phyloP scores from a whole-genome alignment of 139 green algal species.

The Haematococcus lacustris region DNA sequence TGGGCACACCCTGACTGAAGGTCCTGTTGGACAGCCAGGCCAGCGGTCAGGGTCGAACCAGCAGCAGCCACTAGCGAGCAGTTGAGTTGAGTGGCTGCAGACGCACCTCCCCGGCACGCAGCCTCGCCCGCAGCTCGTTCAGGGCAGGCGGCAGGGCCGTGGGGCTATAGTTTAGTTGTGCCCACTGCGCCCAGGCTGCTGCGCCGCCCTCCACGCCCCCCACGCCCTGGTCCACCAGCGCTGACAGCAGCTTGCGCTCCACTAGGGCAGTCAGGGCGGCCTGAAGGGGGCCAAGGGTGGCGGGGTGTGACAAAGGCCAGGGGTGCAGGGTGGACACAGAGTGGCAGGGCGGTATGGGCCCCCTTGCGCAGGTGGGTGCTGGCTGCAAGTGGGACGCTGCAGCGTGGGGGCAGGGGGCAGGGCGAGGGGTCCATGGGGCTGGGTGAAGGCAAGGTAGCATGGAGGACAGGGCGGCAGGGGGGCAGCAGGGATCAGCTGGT shows the following conservation, averaged over 20 bases:
- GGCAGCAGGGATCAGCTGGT: too few relatives aligned
- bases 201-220: not conserved
- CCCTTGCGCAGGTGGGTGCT: too few relatives aligned
- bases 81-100: constrained; percentile 26
- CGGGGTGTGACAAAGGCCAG: too few relatives aligned
- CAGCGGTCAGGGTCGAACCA: not conserved
- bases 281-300: too few relatives aligned
- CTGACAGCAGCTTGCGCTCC: constrained; percentile 11
- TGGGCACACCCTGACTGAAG: not conserved
- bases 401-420: too few relatives aligned
- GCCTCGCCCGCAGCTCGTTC: constrained; percentile 6
- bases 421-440: too few relatives aligned
- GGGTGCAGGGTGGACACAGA: too few relatives aligned
- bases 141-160: not conserved
- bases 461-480: too few relatives aligned
- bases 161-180: too few relatives aligned
- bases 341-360: too few relatives aligned
- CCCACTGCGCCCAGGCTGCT: not conserved
- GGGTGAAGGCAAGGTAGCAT: too few relatives aligned
- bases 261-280: constrained; percentile 12
- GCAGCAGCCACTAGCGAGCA: not conserved
- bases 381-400: too few relatives aligned
- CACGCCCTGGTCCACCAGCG: not conserved
- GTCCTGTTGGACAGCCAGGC: not conserved
- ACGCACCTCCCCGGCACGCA: constrained; percentile 53